These are phyloP conservation scores for Coleophoma eucalyptorum DNA, from an alignment of 2,329 filamentous ascomycete species.

Conservation along the genomic window DNA sequence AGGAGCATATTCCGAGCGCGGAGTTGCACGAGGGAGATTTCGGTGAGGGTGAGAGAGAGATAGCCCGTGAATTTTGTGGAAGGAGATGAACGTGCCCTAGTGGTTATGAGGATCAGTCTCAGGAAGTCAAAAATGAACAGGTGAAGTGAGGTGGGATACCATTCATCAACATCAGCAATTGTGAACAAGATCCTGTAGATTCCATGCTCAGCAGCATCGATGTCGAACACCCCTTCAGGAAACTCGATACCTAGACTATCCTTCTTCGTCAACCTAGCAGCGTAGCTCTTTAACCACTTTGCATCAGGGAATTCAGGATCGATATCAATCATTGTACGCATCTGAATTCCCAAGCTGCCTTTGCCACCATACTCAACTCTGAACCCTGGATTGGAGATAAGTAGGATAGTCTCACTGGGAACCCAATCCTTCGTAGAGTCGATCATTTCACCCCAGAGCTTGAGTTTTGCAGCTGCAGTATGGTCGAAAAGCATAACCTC, in stretches of 20 bases:
- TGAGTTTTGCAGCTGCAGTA: constrained; percentile 48
- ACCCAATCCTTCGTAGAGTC: constrained; percentile 38
- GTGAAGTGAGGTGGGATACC: constrained; percentile 13
- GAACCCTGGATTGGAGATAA: constrained; percentile 36
- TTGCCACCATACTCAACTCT: constrained; percentile 13
- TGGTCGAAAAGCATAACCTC: constrained; percentile 54
- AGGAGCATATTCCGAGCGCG: constrained; percentile 25
- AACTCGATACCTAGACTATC: constrained; percentile 47
- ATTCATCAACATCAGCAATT: constrained; percentile 38
- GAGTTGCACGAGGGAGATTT: constrained; percentile 20
- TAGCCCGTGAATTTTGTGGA: constrained; percentile 35
- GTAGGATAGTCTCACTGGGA: constrained; percentile 43
- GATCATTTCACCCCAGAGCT: constrained; percentile 49
- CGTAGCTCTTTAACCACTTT: constrained; percentile 47
- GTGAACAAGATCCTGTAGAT: constrained; percentile 33
- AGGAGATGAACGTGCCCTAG: constrained; percentile 29
- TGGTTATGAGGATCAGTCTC: neutral
- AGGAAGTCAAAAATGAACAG: too few species aligned
- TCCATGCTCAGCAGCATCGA: constrained; percentile 28
- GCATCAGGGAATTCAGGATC: constrained; percentile 51
- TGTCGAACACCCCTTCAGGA: constrained; percentile 34
- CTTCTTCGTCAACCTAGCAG: constrained; percentile 40
- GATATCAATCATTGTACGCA: constrained; percentile 47
- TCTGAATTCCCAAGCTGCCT: constrained; percentile 29
- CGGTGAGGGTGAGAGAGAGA: constrained; percentile 23